Percentiles rank a stretch among this genome's conserved stretches.
phyloP scores from a whole-genome alignment of 2,329 filamentous ascomycete species.

The Salinomyces thailandicus region DNA sequence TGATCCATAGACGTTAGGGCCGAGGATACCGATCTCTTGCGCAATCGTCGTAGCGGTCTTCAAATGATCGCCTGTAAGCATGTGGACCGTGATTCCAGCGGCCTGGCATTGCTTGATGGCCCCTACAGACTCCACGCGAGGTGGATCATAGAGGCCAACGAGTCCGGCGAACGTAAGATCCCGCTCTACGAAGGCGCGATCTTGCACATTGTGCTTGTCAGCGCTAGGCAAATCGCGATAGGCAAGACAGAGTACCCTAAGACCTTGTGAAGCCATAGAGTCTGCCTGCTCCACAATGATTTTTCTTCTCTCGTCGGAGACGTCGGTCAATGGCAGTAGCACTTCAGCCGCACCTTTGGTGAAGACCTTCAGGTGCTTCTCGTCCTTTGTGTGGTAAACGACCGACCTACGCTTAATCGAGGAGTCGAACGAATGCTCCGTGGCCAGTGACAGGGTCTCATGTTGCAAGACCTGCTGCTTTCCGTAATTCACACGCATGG shows the following conservation, averaged over 20 bases:
- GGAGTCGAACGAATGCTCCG: slow-evolving; percentile 26
- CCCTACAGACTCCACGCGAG: slow-evolving; percentile 65
- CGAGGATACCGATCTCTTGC: slow-evolving; percentile 64
- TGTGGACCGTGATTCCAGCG: slow-evolving; percentile 69
- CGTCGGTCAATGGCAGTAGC: slow-evolving; percentile 19
- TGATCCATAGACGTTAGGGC: slow-evolving; percentile 16
- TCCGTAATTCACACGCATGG: slow-evolving; percentile 45
- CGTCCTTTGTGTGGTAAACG: slow-evolving; percentile 13
- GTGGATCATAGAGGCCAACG: slow-evolving; percentile 77
- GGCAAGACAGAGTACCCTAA: slow-evolving; percentile 25
- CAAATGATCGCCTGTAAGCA: slow-evolving; percentile 75
- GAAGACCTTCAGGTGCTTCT: slow-evolving; percentile 13
- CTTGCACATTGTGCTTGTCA: slow-evolving; percentile 5
- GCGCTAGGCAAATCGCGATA: slow-evolving; percentile 9
- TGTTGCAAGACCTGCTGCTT: slow-evolving; percentile 10
- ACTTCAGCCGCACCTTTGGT: slow-evolving; percentile 27
- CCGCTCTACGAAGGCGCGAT: slow-evolving; percentile 17
- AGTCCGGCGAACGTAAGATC: slow-evolving; percentile 56
- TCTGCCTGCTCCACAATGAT: slow-evolving; percentile 20
- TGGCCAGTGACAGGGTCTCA: slow-evolving; percentile 11
- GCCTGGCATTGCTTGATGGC: slow-evolving; percentile 60
- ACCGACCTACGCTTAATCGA: slow-evolving; percentile 27
- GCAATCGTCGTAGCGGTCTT: slow-evolving; percentile 74
- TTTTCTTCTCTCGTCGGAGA: slow-evolving; percentile 12
- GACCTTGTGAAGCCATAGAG: slow-evolving; percentile 21